Percentiles rank a stretch among this genome's conserved stretches.
Conservation (phyloP, 2,329 filamentous ascomycete genomes). For the Trichophyton equinum region DNA sequence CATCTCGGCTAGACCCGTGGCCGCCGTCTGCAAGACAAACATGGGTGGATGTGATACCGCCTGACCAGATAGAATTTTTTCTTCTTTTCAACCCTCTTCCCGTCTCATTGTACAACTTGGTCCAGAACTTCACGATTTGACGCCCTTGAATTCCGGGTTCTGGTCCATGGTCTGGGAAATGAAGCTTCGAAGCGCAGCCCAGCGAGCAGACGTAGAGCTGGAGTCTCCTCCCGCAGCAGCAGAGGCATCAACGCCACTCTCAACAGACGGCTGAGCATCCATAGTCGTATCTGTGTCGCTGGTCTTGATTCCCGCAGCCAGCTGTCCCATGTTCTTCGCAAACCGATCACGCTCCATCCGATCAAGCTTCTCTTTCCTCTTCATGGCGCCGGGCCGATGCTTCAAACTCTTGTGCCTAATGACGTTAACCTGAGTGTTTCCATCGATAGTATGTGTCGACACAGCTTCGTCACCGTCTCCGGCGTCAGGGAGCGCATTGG, state of each 20-base stretch:
- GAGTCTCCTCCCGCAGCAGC: slow-evolving; percentile 7
- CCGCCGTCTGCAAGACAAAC: background rate
- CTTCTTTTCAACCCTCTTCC: too few species aligned
- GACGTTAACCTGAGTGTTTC: slow-evolving; percentile 48
- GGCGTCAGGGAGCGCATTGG: slow-evolving; percentile 62
- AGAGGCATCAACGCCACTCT: slow-evolving; percentile 7
- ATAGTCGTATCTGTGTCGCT: slow-evolving; percentile 4
- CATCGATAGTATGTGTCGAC: slow-evolving; percentile 25
- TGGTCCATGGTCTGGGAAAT: slow-evolving; percentile 83
- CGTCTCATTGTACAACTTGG: background rate
- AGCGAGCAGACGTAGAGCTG: slow-evolving; percentile 43
- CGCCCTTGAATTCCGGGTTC: slow-evolving; percentile 58
- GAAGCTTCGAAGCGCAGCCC: slow-evolving; percentile 70
- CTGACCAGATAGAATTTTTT: too few species aligned
- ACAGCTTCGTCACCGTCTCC: slow-evolving; percentile 38
- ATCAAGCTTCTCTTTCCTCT: slow-evolving; percentile 69
- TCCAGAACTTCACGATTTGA: background rate
- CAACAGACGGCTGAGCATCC: background rate
- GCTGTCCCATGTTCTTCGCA: slow-evolving; percentile 64
- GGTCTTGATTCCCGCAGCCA: slow-evolving; percentile 38
- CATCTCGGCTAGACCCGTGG: background rate
- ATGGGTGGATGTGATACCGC: too few species aligned
- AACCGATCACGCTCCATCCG: slow-evolving; percentile 73
- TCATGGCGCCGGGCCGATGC: slow-evolving; percentile 65
- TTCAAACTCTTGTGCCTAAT: slow-evolving; percentile 63